A percentile compares a stretch with the other conserved stretches of the same genome.
These are phyloP conservation scores for Alternaria burnsii DNA, from an alignment of 2,329 filamentous ascomycete genomes.

Conservation along the genomic window DNA sequence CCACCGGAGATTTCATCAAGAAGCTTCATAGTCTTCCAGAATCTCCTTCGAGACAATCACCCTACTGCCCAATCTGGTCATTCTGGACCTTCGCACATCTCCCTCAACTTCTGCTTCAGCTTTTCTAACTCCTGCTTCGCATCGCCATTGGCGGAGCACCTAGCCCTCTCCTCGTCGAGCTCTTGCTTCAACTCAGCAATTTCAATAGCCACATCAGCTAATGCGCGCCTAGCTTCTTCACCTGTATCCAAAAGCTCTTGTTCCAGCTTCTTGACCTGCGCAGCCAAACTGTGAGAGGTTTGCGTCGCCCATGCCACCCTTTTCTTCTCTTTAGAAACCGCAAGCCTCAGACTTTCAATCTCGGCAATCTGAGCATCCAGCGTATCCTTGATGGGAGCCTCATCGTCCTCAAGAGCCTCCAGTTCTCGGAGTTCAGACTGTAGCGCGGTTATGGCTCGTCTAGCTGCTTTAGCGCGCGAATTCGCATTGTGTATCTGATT, in stretches of 20 bases:
- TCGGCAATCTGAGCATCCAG: not conserved
- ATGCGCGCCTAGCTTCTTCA: not conserved
- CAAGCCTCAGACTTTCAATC: not conserved
- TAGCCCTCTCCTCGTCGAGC: not conserved
- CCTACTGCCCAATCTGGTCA: not conserved
- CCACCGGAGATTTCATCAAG: too few relatives aligned
- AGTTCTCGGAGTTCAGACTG: accelerated
- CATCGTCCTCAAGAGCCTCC: not conserved
- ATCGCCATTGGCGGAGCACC: not conserved
- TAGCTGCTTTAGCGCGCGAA: not conserved
- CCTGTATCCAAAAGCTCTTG: not conserved
- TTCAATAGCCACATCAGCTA: accelerated
- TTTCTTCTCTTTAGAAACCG: not conserved
- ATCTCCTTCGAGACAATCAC: not conserved
- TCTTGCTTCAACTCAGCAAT: not conserved
- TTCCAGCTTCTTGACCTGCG: not conserved
- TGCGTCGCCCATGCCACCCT: not conserved
- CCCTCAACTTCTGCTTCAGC: not conserved
- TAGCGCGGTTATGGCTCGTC: not conserved
- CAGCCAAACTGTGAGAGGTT: not conserved
- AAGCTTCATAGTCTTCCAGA: too few relatives aligned
- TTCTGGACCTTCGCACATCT: not conserved
- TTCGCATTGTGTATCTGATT: not conserved
- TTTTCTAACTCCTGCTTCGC: not conserved
- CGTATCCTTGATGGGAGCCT: too few relatives aligned